Base-by-base conservation (phyloP, 768 basidiomycete genomes). In the Kwoniella pini region DNA sequence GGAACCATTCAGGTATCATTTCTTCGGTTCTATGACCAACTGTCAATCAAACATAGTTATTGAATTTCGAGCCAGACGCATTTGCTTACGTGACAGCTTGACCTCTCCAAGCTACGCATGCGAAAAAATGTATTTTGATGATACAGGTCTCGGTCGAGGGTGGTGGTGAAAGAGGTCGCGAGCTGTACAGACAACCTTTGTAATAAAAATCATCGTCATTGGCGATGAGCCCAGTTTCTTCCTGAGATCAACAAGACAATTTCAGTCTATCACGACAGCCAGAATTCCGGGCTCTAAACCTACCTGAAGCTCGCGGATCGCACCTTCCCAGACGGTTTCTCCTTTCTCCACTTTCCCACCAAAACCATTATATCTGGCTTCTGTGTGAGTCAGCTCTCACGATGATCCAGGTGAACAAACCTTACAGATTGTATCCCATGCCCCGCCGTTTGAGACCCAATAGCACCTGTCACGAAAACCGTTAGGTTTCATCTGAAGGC, bases 1-100 rank as follows among this genome's bases (percentile, higher is more conserved):
- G 78, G 72, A 90, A 91, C 91, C 91, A 94, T 69, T 85, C 74
- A 0, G 91, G 91, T 19, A 82, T 82, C 91, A 94, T 94, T 74
- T 94, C 91, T 30, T 93, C 90, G 0, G 88, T 85, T 68, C 91
- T 93, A 62, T n/a, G 30, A 4, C 21, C 30, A 26, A 46, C 38
- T 39, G 51, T 39, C 15, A n/a, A 36, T 36, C 33, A 7, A 7
- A 36, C 15, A 15, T 15, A 15, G 33, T 36, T 15, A 36, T 36
- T n/a, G n/a, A n/a, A n/a, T n/a, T n/a, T 36, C 33, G 7, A 7
- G 7, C 33, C 33, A 7, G 19, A 33, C 9, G 17, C 24, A 57
- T 13, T 10, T 17, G 79, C 85, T 63, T 78, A 91, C 91, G 91
- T 90, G 13, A 80, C 82, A 15, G 88, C 81, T 0, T 73, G 77